Percentiles rank a stretch among this genome's conserved stretches.
These are phyloP conservation scores for Salinomyces thailandicus DNA, from an alignment of 2,329 filamentous ascomycete species.

Conservation along the genomic window DNA sequence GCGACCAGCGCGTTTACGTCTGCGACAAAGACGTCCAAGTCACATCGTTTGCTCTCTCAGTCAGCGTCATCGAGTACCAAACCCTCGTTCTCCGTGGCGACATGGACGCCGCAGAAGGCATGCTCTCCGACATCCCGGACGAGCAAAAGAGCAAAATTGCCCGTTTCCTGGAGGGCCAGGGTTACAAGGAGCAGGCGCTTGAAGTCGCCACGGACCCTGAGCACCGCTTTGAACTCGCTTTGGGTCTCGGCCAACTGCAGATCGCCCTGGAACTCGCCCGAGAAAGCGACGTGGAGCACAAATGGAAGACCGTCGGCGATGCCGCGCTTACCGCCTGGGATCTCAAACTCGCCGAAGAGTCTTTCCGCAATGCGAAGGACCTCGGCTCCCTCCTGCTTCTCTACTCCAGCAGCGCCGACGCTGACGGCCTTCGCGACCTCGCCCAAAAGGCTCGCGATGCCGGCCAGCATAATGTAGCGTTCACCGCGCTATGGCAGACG, in stretches of 20 bases:
- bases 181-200: constrained; percentile 88
- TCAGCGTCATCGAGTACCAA: constrained; percentile 92
- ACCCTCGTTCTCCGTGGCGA: constrained; percentile 89
- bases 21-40: constrained; percentile 92
- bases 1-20: constrained; percentile 90
- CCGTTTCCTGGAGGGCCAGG: constrained; percentile 91
- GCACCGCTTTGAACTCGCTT: constrained; percentile 89
- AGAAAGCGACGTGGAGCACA: constrained; percentile 80
- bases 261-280: constrained; percentile 77
- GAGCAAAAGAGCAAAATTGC: constrained; percentile 98
- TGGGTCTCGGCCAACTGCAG: constrained; percentile 71
- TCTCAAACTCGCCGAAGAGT: constrained; percentile 77
- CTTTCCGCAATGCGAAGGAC: constrained; percentile 84
- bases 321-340: constrained; percentile 82
- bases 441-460: constrained; percentile 64
- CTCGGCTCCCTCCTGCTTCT: constrained; percentile 79
- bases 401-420: constrained; percentile 75
- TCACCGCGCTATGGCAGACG: constrained; percentile 79
- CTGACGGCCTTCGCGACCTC: constrained; percentile 60
- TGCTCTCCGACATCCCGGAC: constrained; percentile 70
- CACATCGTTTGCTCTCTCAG: constrained; percentile 79
- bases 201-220: constrained; percentile 91
- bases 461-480: constrained; percentile 84
- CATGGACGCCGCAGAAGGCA: constrained; percentile 78
- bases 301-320: constrained; percentile 96